Percentiles rank a stretch among this genome's conserved stretches.
Evolutionary conservation across 2,329 filamentous ascomycete genomes (phyloP).

Genomic region (Fusarium vanettenii): DNA sequence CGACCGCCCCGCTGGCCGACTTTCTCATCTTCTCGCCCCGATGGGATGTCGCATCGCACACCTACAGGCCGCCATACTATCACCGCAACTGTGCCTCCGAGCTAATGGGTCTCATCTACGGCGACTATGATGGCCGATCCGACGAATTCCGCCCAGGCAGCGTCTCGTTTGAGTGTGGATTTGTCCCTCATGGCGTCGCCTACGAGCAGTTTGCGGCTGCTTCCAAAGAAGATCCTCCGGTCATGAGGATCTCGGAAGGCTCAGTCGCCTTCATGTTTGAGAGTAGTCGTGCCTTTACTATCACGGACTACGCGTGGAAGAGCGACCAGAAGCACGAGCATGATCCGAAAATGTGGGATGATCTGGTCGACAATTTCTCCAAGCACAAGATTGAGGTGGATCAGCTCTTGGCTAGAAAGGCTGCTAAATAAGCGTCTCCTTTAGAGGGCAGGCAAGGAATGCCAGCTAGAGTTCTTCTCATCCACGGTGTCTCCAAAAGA

Average conservation of each 20-base stretch:
- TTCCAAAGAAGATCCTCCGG: slow-evolving; percentile 11
- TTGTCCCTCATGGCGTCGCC: slow-evolving; percentile 31
- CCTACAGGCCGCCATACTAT: slow-evolving; percentile 74
- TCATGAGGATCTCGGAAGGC: slow-evolving; percentile 11
- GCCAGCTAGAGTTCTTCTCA: too few species aligned
- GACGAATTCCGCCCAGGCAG: slow-evolving; percentile 30
- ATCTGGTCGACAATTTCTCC: slow-evolving; percentile 25
- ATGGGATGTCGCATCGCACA: slow-evolving; percentile 71
- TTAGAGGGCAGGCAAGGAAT: too few species aligned
- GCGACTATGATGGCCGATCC: slow-evolving; percentile 43
- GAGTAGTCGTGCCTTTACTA: slow-evolving; percentile 20
- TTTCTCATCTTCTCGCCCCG: slow-evolving; percentile 75
- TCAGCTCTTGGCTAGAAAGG: background rate
- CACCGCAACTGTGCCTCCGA: slow-evolving; percentile 70
- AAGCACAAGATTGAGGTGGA: slow-evolving; percentile 19
- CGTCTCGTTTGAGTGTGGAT: slow-evolving; percentile 28
- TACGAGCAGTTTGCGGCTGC: slow-evolving; percentile 23
- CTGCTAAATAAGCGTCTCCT: too few species aligned
- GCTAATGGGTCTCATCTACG: slow-evolving; percentile 64
- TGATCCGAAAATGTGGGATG: slow-evolving; percentile 26
- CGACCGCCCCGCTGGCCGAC: slow-evolving; percentile 68
- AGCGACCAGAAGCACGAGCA: slow-evolving; percentile 18
- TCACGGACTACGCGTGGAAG: slow-evolving; percentile 22
- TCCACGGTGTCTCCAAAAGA: too few species aligned
- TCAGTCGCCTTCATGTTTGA: slow-evolving; percentile 26